Base-by-base conservation (phyloP, 108 stramenopile species). In the Cyclotella sp. region DNA sequence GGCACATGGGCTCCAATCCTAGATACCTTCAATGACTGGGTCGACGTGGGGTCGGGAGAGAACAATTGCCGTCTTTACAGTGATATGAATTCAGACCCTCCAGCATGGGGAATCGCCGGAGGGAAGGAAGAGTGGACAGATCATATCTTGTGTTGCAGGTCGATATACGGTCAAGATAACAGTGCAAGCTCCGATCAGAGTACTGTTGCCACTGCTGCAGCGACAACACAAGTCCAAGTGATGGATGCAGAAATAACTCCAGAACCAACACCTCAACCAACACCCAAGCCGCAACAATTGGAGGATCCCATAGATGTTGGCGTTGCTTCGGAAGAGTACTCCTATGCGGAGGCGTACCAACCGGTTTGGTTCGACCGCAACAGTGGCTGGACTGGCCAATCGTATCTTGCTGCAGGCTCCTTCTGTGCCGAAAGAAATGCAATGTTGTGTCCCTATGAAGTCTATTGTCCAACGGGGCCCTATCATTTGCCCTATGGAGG, bases 401-500 rank as follows among this genome's bases (percentile, higher is more conserved):
- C 73, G 6, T 75, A 68, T 47, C 0, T 15, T 10, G 51, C 28
- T 11, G 76, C 69, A 22, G 4, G 40, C 27, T 0, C 22, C 2
- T 77, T 77, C 51, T 77, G 76, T 62, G 15, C 59, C 49, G 16
- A 61, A 44, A 26, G 42, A 16, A 58, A 70, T 26, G 24, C 49
- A 24, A 68, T 14, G 26, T 47, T 58, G 0, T 80, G 79, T 53
- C 55, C 55, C 26, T 81, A 74, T 54, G 34, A 53, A 18, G 68
- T 45, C 15, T 61, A 72, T 19, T 81, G 79, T 65, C 79, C 79
- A 5, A 63, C 39, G 0, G 78, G 72, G 1, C 63, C 70, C 0
- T 40, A 53, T 72, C 53, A 72, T 51, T 13, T 78, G 2, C 70
- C 77, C 27, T 72, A 70, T 24, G 76, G 76, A 3, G 76, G 76